Evolutionary conservation across 1,284 basidiomycete species (phyloP), one percentile per base, ranked within the genome.

Genomic region (Termitomyces sp.): DNA sequence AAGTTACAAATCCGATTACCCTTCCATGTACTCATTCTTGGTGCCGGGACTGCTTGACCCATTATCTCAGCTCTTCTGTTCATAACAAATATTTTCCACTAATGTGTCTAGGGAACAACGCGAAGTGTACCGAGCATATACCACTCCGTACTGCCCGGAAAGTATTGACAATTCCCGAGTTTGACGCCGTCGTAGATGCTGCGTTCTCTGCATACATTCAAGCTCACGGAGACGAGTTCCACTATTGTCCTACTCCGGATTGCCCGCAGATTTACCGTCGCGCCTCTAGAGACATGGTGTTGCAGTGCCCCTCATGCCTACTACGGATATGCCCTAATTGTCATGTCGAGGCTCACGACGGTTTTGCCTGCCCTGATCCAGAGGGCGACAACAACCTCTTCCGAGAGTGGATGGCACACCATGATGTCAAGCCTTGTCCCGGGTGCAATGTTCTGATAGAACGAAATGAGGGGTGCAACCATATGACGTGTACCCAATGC

Each of bases 271-370:
- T 89, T 1, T 90, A 90, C 64, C 80, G 84, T 33, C 64, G 70
- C 2, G 76, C 74, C 0, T 71, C 78, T 0, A 67, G 69, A 6
- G 79, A 78, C 38, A 74, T 78, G 1, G 71, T 79, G 8, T 66
- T 89, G 31, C 84, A 86, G 49, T 91, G 88, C 48, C 87, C 86
- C 0, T 79, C 82, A 3, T 91, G 88, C 62, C 74, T 89, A 17
- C 62, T 77, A 4, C 78, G 81, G 15, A 86, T 90, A 52, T 91
- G 88, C 64, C 71, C 83, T 1, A 69, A 73, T 44, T 91, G 88
- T 62, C 78, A 83, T 54, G 72, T 77, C 30, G 81, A 86, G 62
- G 77, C 79, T 36, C 89, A 91, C 63, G 84, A 87, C 34, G 83
- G 79, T 4, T 70, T 83, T 54, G 73, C 73, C 12, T 90, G 88